phyloP scores from a whole-genome alignment of 305 asterid species.

The Solanum hybrid region DNA sequence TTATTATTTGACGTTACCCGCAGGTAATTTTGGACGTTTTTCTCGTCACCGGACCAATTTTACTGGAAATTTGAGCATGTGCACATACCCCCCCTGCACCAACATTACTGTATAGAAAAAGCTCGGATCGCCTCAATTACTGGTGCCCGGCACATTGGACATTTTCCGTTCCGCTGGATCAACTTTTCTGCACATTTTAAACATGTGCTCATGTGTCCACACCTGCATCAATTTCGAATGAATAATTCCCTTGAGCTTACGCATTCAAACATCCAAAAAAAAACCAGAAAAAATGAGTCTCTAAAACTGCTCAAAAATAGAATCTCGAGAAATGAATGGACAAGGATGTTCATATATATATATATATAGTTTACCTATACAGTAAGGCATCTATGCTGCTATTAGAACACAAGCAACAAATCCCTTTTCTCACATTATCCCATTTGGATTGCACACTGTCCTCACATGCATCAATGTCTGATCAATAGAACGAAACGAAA shows the following conservation, averaged over 20 bases:
- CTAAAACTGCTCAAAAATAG: background rate
- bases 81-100: background rate
- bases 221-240: constrained; percentile 25
- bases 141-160: constrained; percentile 88
- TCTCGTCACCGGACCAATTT: background rate
- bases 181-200: constrained; percentile 60
- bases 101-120: constrained; percentile 37
- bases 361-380: constrained; percentile 41
- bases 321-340: background rate
- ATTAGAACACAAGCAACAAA: constrained; percentile 56
- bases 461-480: constrained; percentile 26
- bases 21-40: background rate
- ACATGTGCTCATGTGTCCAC: constrained; percentile 95
- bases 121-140: constrained; percentile 66
- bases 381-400: constrained; percentile 54
- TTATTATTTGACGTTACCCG: background rate
- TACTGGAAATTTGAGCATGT: background rate
- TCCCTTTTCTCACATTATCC: constrained; percentile 62
- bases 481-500: background rate
- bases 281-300: background rate
- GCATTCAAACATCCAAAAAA: background rate
- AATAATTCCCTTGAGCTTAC: background rate
- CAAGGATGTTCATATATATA: background rate
- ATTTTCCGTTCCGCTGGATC: constrained; percentile 38
- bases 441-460: constrained; percentile 26